Evolutionary conservation across 352 stramenopile species (phyloP).

Genomic region (Pythium folliculosum): DNA sequence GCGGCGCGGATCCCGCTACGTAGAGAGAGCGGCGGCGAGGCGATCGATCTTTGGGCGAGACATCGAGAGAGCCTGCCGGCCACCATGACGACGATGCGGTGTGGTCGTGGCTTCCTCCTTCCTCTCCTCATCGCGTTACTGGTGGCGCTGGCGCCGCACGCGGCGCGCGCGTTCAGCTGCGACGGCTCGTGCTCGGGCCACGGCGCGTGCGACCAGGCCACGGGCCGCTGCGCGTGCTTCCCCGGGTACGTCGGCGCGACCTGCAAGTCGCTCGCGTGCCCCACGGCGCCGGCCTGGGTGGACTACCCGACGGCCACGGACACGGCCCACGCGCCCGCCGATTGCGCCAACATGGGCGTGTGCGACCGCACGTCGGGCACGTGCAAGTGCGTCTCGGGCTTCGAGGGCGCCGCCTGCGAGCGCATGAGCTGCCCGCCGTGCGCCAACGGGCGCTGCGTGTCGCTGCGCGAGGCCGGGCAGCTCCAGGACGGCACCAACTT

Average conservation of each 20-base stretch:
- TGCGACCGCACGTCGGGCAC: constrained; percentile 76
- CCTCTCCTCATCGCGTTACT: not conserved
- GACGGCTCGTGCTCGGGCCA: constrained; percentile 87
- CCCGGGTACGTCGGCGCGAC: constrained; percentile 69
- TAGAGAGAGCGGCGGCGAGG: no score
- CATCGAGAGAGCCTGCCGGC: no score
- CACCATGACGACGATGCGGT: not conserved
- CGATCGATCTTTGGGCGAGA: no score
- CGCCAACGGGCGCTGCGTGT: constrained; percentile 66
- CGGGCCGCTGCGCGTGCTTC: constrained; percentile 83
- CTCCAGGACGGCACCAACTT: constrained; percentile 74
- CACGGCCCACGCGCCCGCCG: constrained; percentile 71
- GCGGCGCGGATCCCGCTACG: not conserved
- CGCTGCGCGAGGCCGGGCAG: constrained; percentile 60
- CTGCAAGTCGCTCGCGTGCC: constrained; percentile 56
- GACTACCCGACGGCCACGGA: constrained; percentile 60
- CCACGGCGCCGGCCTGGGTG: constrained; percentile 52
- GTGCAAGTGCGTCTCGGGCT: constrained; percentile 59
- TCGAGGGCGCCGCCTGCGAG: constrained; percentile 80
- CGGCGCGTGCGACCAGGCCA: constrained; percentile 48
- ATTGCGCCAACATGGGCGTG: constrained; percentile 86
- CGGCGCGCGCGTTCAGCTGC: constrained; percentile 38
- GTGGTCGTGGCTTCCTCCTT: not conserved
- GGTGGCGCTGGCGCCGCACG: not conserved
- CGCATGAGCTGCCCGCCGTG: constrained; percentile 62